Base-by-base conservation (phyloP, 1,284 basidiomycete genomes). In the Marasmius tenuissimus region DNA sequence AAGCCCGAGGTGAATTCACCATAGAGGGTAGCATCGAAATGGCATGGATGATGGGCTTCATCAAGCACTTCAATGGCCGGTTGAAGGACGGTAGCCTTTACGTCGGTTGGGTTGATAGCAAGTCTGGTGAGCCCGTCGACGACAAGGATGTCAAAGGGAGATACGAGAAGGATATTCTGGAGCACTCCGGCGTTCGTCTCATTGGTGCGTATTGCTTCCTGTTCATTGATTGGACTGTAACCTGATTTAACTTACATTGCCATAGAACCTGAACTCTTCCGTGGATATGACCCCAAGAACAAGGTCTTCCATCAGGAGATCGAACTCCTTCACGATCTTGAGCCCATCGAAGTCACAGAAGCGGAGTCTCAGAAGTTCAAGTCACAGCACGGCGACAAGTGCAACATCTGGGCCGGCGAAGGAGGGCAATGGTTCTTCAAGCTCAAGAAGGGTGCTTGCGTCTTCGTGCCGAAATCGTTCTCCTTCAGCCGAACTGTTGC, bases 41-140 rank as follows among this genome's bases (percentile, higher is more conserved):
- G 91, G 96, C 97, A 14, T 99, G 97, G 96, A 92, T 98, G 78
- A 98, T 97, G 93, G 96, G 97, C 51, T 88, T 88, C 77, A 98
- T 98, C 85, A 98, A 97, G 79, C 95, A 98, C 82, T 96, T 98
- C 75, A 94, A 99, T 69, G 97, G 97, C 20, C 93, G 93, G 63
- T 85, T 99, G 71, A 96, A 97, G 79, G 89, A 93, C 70, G 94
- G 94, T 50, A 86, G 90, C 50, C 82, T 97, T 48, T 93, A 98
- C 72, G 97, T 99, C 69, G 97, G 97, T 53, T 99, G 97, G 97
- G 95, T 98, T 59, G 97, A 98, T 71, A 87, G 88, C 71, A 97
- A 98, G 83, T 87, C 91, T n/a, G 86, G 82, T 53, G 96, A 98
- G 70, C 95, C 96, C n/a, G 91, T 99, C 58, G 96, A 99, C 72